Evolutionary conservation across 495 filamentous ascomycete species (phyloP), one percentile per base, ranked within the genome.

Genomic region (Articulospora tetracladia): DNA sequence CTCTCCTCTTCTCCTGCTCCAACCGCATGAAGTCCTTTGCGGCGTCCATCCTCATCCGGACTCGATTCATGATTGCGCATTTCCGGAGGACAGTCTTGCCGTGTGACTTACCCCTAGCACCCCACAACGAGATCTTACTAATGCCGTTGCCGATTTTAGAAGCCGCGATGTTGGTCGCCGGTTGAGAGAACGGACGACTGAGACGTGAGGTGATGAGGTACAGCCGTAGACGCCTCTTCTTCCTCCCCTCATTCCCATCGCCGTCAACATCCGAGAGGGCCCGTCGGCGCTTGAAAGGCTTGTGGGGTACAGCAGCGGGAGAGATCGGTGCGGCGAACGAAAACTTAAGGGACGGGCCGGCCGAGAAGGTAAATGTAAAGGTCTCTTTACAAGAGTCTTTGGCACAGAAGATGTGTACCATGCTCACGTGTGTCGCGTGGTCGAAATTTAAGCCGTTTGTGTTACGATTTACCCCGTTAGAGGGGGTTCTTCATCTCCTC

Each of bases 201-300:
- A 91, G 80, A 19, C 85, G 77, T 3, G 86, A 89, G 3, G 88
- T 91, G 61, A 89, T 79, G 22, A 90, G 73, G 23, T 81, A 72
- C 20, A 83, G 71, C 4, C 84, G 79, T 17, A 91, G 66, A 10
- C 87, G 79, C 25, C 88, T 83, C 74, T 91, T 91, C 69, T 77
- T 81, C 32, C 76, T 63, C 19, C 79, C 56, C 0, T 61, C 64
- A 3, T 74, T 73, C 12, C 80, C 83, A 61, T 77, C 77, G 15
- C 86, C 83, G 53, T 89, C 86, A 53, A 87, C 80, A 63, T 90
- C 87, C 13, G 83, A 78, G 6, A 79, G 69, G 0, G 81, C 76
- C 22, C 88, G 76, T 26, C 70, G 60, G 26, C 87, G 81, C 69
- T 91, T 91, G 26, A 73, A 68, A 25, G 67, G 66, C 19, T 62